Percentiles rank a stretch among this genome's conserved stretches.
phyloP scores from a whole-genome alignment of 2,329 filamentous ascomycete genomes.

The Cercospora sp. region DNA sequence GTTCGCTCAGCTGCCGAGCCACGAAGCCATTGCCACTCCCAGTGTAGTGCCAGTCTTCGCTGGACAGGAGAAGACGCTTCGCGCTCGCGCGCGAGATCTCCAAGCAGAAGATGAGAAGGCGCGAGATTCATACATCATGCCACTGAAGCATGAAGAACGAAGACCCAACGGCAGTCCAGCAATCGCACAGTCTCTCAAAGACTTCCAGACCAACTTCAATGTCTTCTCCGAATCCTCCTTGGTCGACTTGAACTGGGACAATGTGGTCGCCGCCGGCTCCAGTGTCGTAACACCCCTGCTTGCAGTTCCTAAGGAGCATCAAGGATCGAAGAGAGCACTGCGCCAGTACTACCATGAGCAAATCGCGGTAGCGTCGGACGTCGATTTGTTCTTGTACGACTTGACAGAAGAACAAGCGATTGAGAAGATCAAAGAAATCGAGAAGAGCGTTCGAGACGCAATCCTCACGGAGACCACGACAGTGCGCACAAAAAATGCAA shows the following conservation, averaged over 20 bases:
- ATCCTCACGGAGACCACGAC: constrained; percentile 82
- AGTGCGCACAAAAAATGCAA: constrained; percentile 80
- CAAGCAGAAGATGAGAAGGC: constrained; percentile 60
- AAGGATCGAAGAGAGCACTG: constrained; percentile 44
- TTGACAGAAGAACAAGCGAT: constrained; percentile 74
- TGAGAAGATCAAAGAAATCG: constrained; percentile 82
- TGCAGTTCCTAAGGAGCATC: constrained; percentile 57
- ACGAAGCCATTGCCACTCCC: constrained; percentile 58
- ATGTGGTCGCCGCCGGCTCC: constrained; percentile 78
- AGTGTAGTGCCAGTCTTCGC: constrained; percentile 69
- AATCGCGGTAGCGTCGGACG: constrained; percentile 79
- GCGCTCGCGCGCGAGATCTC: constrained; percentile 62
- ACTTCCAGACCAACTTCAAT: constrained; percentile 77
- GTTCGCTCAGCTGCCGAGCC: constrained; percentile 67
- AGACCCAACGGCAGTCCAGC: constrained; percentile 64
- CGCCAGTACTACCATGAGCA: constrained; percentile 73
- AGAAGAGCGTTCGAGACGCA: constrained; percentile 70
- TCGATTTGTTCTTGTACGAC: constrained; percentile 83
- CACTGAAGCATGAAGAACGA: constrained; percentile 62
- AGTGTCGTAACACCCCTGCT: constrained; percentile 77
- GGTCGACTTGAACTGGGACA: constrained; percentile 75
- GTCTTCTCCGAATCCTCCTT: constrained; percentile 79
- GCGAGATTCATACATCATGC: constrained; percentile 68
- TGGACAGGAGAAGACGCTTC: constrained; percentile 55
- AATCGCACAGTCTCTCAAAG: constrained; percentile 64